A percentile compares a stretch with the other conserved stretches of the same genome.
These are phyloP conservation scores for Daldinia decipiens DNA, from an alignment of 495 filamentous ascomycete species.

Conservation along the genomic window DNA sequence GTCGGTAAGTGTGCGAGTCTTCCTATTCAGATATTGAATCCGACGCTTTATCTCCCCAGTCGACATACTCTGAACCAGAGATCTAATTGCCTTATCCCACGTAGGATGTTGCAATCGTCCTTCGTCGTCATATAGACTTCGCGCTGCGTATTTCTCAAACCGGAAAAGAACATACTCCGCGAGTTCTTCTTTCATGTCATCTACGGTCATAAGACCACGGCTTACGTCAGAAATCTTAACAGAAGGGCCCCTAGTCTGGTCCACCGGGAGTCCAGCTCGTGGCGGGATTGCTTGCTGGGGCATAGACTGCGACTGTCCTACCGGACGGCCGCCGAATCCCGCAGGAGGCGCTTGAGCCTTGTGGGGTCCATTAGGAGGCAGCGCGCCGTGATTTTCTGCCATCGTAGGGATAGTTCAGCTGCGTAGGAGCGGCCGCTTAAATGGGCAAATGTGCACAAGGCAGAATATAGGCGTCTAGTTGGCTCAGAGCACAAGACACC, in stretches of 20 bases:
- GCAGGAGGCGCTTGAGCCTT: constrained; percentile 5
- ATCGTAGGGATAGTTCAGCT: neutral
- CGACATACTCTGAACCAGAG: constrained; percentile 40
- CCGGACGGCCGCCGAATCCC: constrained; percentile 7
- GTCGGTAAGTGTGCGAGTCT: constrained; percentile 29
- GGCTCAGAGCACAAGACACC: neutral
- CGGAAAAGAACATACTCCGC: constrained; percentile 48
- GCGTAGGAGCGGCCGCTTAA: neutral
- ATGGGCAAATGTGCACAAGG: neutral
- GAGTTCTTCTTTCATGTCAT: constrained; percentile 46
- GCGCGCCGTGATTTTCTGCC: constrained; percentile 7
- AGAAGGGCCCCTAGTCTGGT: constrained; percentile 16
- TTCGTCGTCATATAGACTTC: constrained; percentile 40
- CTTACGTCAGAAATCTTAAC: constrained; percentile 42
- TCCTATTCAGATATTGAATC: constrained; percentile 48
- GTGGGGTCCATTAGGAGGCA: constrained; percentile 5
- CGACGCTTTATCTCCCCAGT: constrained; percentile 37
- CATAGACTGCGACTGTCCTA: constrained; percentile 1
- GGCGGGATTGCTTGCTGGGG: constrained; percentile 3
- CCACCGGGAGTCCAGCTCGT: constrained; percentile 5
- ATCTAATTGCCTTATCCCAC: constrained; percentile 47
- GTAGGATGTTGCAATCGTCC: constrained; percentile 36
- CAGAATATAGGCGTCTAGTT: neutral
- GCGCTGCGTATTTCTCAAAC: constrained; percentile 43
- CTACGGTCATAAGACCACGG: constrained; percentile 29